Evolutionary conservation across 345 rosid genomes (phyloP).

Genomic region (Lagerstroemia speciosa): DNA sequence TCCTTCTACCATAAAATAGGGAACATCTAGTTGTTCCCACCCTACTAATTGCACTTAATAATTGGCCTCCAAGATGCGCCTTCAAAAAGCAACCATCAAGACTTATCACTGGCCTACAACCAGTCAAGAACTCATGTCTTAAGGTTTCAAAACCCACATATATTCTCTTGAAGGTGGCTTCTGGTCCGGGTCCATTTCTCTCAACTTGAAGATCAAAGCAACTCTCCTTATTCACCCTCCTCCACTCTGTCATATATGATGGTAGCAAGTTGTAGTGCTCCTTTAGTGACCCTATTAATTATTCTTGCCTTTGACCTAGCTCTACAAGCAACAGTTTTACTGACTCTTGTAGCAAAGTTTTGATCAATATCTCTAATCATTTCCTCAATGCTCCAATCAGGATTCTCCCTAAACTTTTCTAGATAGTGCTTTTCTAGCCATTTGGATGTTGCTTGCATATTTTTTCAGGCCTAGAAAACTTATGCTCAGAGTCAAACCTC

Average conservation of each 20-base stretch:
- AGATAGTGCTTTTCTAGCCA: background rate
- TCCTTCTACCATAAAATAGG: background rate
- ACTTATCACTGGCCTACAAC: background rate
- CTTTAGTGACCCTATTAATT: background rate
- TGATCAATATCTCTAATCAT: background rate
- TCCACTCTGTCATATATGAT: background rate
- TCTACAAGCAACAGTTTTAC: background rate
- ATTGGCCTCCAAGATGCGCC: background rate
- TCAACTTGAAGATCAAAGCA: background rate
- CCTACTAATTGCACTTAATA: background rate
- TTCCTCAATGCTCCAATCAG: background rate
- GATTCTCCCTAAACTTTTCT: background rate
- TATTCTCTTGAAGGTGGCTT: no score
- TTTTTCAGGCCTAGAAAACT: background rate
- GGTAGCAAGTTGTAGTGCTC: background rate
- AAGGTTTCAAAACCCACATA: no score
- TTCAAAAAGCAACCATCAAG: background rate
- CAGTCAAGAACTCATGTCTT: background rate
- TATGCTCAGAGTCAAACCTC: no score
- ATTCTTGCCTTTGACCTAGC: background rate
- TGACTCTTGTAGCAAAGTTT: background rate
- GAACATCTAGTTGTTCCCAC: background rate
- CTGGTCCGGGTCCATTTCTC: no score
- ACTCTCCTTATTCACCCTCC: background rate
- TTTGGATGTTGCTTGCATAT: background rate